Percentiles rank a stretch among this genome's conserved stretches.
These are phyloP conservation scores for Coprinopsis strossmayeri DNA, from an alignment of 768 basidiomycete species.

Conservation along the genomic window DNA sequence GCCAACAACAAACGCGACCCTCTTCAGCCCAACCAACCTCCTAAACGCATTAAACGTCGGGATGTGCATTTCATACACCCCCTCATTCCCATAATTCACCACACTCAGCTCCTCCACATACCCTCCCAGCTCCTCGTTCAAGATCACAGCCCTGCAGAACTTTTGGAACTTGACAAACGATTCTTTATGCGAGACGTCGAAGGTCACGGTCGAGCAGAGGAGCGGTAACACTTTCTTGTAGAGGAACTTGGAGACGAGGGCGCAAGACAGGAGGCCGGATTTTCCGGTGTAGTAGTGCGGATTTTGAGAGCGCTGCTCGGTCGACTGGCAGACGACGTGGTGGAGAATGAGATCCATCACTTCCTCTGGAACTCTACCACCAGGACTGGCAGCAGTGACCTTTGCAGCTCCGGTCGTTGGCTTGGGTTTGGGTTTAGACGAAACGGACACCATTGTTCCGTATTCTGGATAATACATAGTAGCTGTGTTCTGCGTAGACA, in stretches of 20 bases:
- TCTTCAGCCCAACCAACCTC: not conserved
- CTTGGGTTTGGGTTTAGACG: too few relatives aligned
- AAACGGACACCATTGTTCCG: too few relatives aligned
- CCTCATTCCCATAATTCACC: not conserved
- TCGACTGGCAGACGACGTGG: not conserved
- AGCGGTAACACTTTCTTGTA: not conserved
- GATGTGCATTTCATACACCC: not conserved
- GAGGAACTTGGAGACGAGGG: not conserved
- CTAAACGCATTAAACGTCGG: conserved; percentile 2
- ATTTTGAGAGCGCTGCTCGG: not conserved
- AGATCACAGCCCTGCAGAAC: not conserved
- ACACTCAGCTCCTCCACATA: not conserved
- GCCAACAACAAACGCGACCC: not conserved
- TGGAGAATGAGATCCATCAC: not conserved
- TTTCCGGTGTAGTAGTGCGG: not conserved
- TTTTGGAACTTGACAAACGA: conserved; percentile 1
- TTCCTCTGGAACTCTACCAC: not conserved
- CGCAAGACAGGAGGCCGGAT: not conserved
- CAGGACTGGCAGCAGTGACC: not conserved
- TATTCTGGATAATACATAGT: too few relatives aligned
- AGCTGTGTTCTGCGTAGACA: too few relatives aligned
- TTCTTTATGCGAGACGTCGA: not conserved
- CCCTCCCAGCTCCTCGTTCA: not conserved
- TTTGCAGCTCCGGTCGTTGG: not conserved
- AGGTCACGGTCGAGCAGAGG: not conserved